Evolutionary conservation across 192 early-diverging fungal species (phyloP).

Genomic region (Podila minutissima): DNA sequence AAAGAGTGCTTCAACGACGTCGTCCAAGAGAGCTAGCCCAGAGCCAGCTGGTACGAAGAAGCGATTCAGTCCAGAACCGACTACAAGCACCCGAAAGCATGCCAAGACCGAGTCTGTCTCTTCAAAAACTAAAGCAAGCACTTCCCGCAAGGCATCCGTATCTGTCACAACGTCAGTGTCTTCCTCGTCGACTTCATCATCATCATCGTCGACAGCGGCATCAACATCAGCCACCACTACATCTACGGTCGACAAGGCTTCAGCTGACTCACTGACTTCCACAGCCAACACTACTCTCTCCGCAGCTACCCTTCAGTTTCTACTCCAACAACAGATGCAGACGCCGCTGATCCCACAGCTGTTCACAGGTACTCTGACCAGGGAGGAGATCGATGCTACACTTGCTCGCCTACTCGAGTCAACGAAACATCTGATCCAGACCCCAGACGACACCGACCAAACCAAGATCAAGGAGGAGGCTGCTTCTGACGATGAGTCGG

Average conservation of each 20-base stretch:
- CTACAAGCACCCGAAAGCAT: conserved; percentile 30
- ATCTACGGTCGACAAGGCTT: background rate
- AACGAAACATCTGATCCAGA: conserved; percentile 34
- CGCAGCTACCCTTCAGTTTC: conserved; percentile 45
- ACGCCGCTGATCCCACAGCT: conserved; percentile 48
- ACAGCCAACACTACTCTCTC: conserved; percentile 41
- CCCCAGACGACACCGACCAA: conserved; percentile 5
- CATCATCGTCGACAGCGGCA: background rate
- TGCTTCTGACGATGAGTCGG: conserved; percentile 44
- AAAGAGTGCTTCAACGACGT: background rate
- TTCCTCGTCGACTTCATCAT: background rate
- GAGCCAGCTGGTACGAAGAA: conserved; percentile 10
- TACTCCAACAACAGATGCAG: conserved; percentile 40
- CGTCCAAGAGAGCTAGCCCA: background rate
- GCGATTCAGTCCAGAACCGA: conserved; percentile 37
- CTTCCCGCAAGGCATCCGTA: conserved; percentile 30
- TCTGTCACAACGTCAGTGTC: conserved; percentile 4
- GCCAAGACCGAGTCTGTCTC: conserved; percentile 42
- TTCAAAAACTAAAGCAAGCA: conserved; percentile 35
- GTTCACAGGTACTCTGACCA: conserved; percentile 40
- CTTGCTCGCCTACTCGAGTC: conserved; percentile 43
- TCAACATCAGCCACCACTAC: conserved; percentile 8
- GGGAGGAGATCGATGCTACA: conserved; percentile 45
- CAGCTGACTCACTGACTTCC: conserved; percentile 28
- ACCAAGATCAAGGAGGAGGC: conserved; percentile 36